Evolutionary conservation across 305 asterid species (phyloP), one percentile per base, ranked within the genome.

Genomic region (Fraxinus sp.): DNA sequence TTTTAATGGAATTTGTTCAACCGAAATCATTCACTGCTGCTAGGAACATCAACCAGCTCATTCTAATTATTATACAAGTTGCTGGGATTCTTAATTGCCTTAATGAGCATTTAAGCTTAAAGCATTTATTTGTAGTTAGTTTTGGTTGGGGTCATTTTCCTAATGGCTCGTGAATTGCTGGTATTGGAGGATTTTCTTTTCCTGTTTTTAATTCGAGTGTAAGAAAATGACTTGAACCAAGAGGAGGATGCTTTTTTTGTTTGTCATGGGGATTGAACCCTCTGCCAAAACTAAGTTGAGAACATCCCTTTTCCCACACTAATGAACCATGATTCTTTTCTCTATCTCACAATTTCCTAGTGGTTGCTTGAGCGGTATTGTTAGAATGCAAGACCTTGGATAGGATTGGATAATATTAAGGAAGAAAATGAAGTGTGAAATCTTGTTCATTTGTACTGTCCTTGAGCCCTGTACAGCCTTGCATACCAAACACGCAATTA

Each of bases 21-120:
- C 49, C 35, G 84, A 78, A 80, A 57, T 33, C 70, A 81, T 81
- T 78, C 52, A 70, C 26, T 68, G 75, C 83, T 41, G 52, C 78
- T 78, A 14, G 71, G 46, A 39, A 77, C 84, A 41, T 36, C 55
- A 55, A 37, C 80, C n/a, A 74, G 16, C 77, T 78, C 64, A 36
- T 16, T 66, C 62, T 6, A 35, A 10, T 7, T 18, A 59, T 59
- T n/a, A 18, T 59, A 59, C 30, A 20, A 18, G 26, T 59, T 59
- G 70, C 28, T 59, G 70, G 22, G 22, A 5, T 59, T 59, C 70
- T 59, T 59, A 20, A 59, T 7, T 59, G 26, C 28, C 70, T 20
- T 18, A 4, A 64, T 64, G 6, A 13, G 73, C 73, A 64, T 41
- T 46, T 82, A 64, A 46, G 33, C 52, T 74, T 33, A 33, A 26